Percentiles rank a stretch among this genome's conserved stretches.
phyloP scores from a whole-genome alignment of 805 yeast species.

The Yarrowia deformans region DNA sequence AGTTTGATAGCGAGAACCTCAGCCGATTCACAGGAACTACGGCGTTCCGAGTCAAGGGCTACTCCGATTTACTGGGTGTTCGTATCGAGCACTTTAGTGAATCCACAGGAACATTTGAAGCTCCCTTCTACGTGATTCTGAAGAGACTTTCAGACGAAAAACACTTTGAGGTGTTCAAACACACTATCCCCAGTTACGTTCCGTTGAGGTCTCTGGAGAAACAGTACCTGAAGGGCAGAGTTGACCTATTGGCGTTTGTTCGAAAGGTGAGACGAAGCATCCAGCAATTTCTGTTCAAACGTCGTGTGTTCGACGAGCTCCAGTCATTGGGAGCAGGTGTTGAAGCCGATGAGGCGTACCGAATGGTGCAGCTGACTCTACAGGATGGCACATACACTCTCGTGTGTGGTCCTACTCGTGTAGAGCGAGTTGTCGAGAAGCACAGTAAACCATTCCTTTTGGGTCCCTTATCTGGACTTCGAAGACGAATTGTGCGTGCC shows the following conservation, averaged over 20 bases:
- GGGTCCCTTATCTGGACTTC: neutral
- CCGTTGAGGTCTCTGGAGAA: constrained; percentile 1
- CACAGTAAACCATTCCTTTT: constrained; percentile 1
- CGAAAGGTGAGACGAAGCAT: neutral
- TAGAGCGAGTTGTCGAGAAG: constrained; percentile 15
- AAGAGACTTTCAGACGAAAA: neutral
- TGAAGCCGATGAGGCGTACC: constrained; percentile 17
- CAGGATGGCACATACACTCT: constrained; percentile 4
- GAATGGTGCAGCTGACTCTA: constrained; percentile 17
- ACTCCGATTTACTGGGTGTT: constrained; percentile 7
- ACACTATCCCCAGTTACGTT: constrained; percentile 19
- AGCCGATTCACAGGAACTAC: constrained; percentile 28
- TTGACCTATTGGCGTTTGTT: constrained; percentile 9
- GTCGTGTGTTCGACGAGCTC: constrained; percentile 9
- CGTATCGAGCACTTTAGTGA: constrained; percentile 12
- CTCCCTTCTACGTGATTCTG: constrained; percentile 30
- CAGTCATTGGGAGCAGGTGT: neutral
- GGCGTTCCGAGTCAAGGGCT: constrained; percentile 20
- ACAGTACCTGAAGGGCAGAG: constrained; percentile 1
- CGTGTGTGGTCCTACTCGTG: constrained; percentile 17
- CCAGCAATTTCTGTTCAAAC: constrained; percentile 11
- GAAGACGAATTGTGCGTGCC: neutral
- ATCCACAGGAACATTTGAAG: neutral
- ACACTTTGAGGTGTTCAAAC: constrained; percentile 14
- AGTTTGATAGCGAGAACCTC: constrained; percentile 21